These are phyloP conservation scores for Colletotrichum acutatum DNA, from an alignment of 2,329 filamentous ascomycete genomes.

Conservation along the genomic window DNA sequence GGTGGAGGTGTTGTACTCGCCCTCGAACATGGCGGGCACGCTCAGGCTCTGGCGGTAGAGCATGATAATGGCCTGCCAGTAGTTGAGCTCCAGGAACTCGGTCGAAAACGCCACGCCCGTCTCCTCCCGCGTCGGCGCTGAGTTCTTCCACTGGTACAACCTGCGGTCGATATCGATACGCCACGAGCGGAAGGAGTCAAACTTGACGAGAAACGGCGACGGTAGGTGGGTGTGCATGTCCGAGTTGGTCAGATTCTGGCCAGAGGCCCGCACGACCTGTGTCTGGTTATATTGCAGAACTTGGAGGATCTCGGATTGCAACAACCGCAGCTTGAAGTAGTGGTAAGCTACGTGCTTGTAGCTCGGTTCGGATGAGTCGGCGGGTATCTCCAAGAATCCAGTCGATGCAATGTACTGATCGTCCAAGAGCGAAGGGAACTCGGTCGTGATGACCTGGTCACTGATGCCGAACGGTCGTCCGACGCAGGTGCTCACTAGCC, in stretches of 20 bases:
- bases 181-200: constrained; percentile 90
- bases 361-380: constrained; percentile 70
- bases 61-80: constrained; percentile 98
- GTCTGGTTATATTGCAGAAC: constrained; percentile 94
- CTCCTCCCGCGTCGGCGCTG: constrained; percentile 79
- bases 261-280: constrained; percentile 76
- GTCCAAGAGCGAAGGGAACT: constrained; percentile 90
- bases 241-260: constrained; percentile 72
- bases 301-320: constrained; percentile 95
- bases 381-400: constrained; percentile 74
- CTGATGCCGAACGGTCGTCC: constrained; percentile 93
- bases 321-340: constrained; percentile 86
- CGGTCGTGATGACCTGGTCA: constrained; percentile 96
- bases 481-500: constrained; percentile 94
- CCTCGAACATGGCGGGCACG: constrained; percentile 85
- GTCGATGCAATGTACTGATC: constrained; percentile 86
- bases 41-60: constrained; percentile 91
- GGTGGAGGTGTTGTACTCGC: constrained; percentile 75
- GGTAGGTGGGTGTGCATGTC: constrained; percentile 83
- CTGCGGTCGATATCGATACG: constrained; percentile 86
- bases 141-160: constrained; percentile 86
- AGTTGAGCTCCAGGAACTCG: constrained; percentile 93
- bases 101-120: constrained; percentile 91
- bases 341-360: constrained; percentile 94
- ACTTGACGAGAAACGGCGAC: constrained; percentile 86